Evolutionary conservation across 768 basidiomycete species (phyloP).

Genomic region (Boletus subcaerulescens): DNA sequence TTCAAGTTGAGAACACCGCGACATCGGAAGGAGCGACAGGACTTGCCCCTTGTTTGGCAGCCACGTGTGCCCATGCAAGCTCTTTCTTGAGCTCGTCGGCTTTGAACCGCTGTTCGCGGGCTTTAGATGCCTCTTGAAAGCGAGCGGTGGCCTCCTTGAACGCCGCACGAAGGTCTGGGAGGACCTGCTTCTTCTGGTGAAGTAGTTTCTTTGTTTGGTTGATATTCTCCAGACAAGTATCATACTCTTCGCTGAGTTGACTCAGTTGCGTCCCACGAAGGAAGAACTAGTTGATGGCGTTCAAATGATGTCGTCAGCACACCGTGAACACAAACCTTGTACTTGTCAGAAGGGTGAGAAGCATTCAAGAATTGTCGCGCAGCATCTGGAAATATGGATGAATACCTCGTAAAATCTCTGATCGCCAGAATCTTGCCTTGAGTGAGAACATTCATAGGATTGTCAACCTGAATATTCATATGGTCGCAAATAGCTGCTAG

Average conservation of each 20-base stretch:
- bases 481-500: slow-evolving; percentile 86
- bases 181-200: slow-evolving; percentile 65
- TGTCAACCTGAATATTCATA: slow-evolving; percentile 96
- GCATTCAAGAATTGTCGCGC: slow-evolving; percentile 76
- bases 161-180: slow-evolving; percentile 70
- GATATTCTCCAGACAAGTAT: slow-evolving; percentile 70
- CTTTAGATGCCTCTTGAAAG: slow-evolving; percentile 71
- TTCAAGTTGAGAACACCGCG: not conserved
- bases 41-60: slow-evolving; percentile 61
- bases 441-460: slow-evolving; percentile 92
- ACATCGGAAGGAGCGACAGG: not conserved
- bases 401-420: not conserved
- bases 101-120: slow-evolving; percentile 65
- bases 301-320: not conserved
- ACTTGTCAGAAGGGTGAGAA: slow-evolving; percentile 80
- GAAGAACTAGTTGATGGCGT: slow-evolving; percentile 66
- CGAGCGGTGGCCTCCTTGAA: slow-evolving; percentile 56
- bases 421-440: slow-evolving; percentile 50
- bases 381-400: slow-evolving; percentile 26
- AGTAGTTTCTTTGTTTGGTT: slow-evolving; percentile 63
- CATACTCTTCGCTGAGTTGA: slow-evolving; percentile 86
- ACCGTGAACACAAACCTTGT: slow-evolving; percentile 55
- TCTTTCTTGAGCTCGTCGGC: slow-evolving; percentile 73
- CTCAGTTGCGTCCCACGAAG: slow-evolving; percentile 88
- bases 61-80: slow-evolving; percentile 85